Evolutionary conservation across 2,329 filamentous ascomycete genomes (phyloP).

Genomic region (Amauroascus niger): DNA sequence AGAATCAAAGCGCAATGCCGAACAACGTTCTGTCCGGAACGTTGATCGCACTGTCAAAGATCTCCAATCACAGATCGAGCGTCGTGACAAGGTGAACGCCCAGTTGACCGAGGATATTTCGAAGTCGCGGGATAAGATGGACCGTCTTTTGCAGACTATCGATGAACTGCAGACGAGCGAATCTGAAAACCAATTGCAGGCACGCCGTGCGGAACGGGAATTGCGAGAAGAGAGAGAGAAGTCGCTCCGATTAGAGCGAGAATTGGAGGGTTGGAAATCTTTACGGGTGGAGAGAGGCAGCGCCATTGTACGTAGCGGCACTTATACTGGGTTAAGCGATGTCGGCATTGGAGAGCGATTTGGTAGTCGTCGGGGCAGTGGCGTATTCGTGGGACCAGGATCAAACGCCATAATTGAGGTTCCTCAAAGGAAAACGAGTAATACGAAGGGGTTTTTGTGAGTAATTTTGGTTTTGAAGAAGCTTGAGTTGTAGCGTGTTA

Average conservation of each 20-base stretch:
- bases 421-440: constrained; percentile 58
- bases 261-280: constrained; percentile 71
- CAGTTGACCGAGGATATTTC: constrained; percentile 74
- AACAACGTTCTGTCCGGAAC: constrained; percentile 79
- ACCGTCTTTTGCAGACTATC: constrained; percentile 79
- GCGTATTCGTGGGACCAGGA: constrained; percentile 29
- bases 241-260: constrained; percentile 68
- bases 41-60: constrained; percentile 92
- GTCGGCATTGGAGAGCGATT: constrained; percentile 22
- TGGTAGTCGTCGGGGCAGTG: constrained; percentile 33
- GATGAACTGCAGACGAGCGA: constrained; percentile 89
- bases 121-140: constrained; percentile 80
- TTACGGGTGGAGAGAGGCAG: constrained; percentile 54
- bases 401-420: constrained; percentile 40
- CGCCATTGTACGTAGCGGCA: constrained; percentile 20
- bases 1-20: constrained; percentile 66
- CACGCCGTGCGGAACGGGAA: constrained; percentile 80
- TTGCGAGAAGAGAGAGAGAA: constrained; percentile 82
- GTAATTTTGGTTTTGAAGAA: neutral
- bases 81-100: constrained; percentile 76
- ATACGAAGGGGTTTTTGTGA: constrained; percentile 70
- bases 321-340: constrained; percentile 31
- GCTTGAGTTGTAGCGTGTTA: neutral
- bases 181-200: constrained; percentile 66
- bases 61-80: constrained; percentile 81